Conservation (phyloP, 2,329 filamentous ascomycete genomes). For the Ophiostoma sp. region DNA sequence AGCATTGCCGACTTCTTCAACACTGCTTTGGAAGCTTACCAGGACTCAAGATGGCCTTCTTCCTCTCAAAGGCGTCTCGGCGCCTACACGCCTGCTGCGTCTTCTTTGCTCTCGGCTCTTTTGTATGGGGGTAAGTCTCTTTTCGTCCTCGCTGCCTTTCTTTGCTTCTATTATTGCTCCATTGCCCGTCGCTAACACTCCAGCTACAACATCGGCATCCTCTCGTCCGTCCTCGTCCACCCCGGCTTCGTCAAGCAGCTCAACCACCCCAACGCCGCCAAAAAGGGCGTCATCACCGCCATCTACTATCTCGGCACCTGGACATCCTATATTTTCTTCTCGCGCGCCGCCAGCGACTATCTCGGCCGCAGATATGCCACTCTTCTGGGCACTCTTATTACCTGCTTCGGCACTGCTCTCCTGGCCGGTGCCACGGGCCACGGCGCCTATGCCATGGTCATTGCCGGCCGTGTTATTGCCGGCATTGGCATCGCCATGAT, state of each 20-base stretch:
- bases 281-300: constrained; percentile 49
- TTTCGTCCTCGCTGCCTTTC: background rate
- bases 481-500: constrained; percentile 52
- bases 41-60: background rate
- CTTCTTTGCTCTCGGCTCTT: constrained; percentile 52
- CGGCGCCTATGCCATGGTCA: constrained; percentile 44
- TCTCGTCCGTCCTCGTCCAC: constrained; percentile 53
- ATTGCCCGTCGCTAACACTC: constrained; percentile 7
- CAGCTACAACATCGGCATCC: constrained; percentile 54
- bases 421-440: constrained; percentile 42
- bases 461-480: constrained; percentile 47
- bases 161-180: background rate
- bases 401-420: constrained; percentile 46
- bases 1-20: background rate
- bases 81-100: constrained; percentile 45
- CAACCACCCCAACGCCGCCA: constrained; percentile 40
- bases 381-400: constrained; percentile 42
- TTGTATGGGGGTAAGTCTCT: constrained; percentile 48
- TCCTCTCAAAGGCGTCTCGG: constrained; percentile 35
- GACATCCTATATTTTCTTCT: constrained; percentile 50
- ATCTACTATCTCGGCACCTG: constrained; percentile 56
- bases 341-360: constrained; percentile 47
- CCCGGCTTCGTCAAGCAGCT: constrained; percentile 49
- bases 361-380: constrained; percentile 50
- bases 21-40: background rate